Percentiles rank a stretch among this genome's conserved stretches.
Evolutionary conservation across 2,329 filamentous ascomycete genomes (phyloP).

Genomic region (Apiospora arundinis): DNA sequence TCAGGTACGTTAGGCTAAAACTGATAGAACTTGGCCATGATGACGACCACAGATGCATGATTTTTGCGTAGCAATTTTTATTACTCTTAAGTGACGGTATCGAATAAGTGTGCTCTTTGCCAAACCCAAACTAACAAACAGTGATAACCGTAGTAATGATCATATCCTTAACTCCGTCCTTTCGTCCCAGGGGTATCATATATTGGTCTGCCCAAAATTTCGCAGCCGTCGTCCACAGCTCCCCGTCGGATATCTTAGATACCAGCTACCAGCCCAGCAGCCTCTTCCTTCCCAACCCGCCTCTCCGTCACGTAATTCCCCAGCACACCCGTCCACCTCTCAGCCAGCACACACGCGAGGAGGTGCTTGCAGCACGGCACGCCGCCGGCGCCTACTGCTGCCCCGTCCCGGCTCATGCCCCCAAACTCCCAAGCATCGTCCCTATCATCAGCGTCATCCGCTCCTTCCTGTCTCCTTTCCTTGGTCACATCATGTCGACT

Average conservation of each 20-base stretch:
- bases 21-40: constrained; percentile 25
- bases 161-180: not conserved
- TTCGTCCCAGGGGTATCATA: not conserved
- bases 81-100: not conserved
- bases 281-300: constrained; percentile 65
- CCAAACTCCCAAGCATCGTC: constrained; percentile 38
- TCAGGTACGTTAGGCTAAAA: constrained; percentile 23
- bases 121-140: not conserved
- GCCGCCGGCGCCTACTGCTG: constrained; percentile 32
- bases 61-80: not conserved
- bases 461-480: constrained; percentile 15
- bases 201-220: not conserved
- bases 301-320: constrained; percentile 61
- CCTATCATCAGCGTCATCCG: constrained; percentile 24
- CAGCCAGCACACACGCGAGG: constrained; percentile 79
- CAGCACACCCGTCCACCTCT: constrained; percentile 67
- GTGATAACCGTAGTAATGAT: not conserved
- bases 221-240: not conserved
- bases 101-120: too few relatives aligned
- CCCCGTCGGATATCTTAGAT: constrained; percentile 33
- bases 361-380: constrained; percentile 84
- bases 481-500: constrained; percentile 22
- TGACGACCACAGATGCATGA: not conserved
- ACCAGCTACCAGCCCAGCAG: constrained; percentile 70
- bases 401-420: constrained; percentile 43